Percentiles rank a stretch among this genome's conserved stretches.
Evolutionary conservation across 257 asterid genomes (phyloP).

Genomic region (Solanum okadae): DNA sequence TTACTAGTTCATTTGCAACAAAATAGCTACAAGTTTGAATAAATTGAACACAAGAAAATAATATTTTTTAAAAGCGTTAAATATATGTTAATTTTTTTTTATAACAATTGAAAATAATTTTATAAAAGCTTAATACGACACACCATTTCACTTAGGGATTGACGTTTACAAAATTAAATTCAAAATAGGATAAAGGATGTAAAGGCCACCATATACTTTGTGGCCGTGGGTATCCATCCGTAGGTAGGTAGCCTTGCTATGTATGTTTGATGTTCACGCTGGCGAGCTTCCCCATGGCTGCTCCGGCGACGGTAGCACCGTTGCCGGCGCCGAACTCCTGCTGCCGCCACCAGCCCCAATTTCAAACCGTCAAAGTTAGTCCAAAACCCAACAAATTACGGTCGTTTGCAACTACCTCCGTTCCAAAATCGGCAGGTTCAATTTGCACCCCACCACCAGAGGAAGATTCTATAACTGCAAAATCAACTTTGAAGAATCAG

Average conservation of each 20-base stretch:
- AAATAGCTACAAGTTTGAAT: no score
- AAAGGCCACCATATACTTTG: not conserved
- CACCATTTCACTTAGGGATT: not conserved
- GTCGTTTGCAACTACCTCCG: not conserved
- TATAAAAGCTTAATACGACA: no score
- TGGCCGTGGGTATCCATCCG: not conserved
- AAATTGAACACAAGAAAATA: no score
- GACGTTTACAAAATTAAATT: not conserved
- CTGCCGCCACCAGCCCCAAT: not conserved
- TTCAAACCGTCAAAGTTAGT: not conserved
- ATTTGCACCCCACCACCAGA: not conserved
- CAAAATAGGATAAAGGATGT: not conserved
- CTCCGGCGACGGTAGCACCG: not conserved
- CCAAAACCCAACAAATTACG: not conserved
- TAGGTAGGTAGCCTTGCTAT: not conserved
- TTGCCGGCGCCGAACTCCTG: not conserved
- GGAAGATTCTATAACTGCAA: not conserved
- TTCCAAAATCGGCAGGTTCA: not conserved
- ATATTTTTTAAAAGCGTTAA: no score
- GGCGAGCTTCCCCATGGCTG: slow-evolving; percentile 1
- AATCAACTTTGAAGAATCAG: not conserved
- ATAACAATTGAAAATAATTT: not conserved
- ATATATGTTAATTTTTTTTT: no score
- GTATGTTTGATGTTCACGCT: not conserved
- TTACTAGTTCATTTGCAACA: not conserved